Conservation (phyloP, 192 early-diverging fungal species). For the Coemansia sp. region DNA sequence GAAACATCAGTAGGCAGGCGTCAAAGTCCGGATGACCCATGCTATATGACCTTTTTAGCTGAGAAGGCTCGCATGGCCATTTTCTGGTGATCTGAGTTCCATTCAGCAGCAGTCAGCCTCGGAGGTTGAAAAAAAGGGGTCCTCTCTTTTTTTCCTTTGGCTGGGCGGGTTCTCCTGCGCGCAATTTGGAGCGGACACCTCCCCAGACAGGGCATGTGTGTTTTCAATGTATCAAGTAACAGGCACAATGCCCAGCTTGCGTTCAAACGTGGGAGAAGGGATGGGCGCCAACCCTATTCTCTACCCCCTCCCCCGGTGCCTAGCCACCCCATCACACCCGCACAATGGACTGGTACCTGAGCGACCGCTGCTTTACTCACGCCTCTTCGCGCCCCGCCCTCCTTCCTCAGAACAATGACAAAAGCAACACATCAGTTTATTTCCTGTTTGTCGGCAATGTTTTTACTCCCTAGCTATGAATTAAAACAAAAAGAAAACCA, state of each 20-base stretch:
- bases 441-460: neutral
- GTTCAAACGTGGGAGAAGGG: slow-evolving; percentile 21
- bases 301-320: slow-evolving; percentile 1
- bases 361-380: slow-evolving; percentile 5
- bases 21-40: slow-evolving; percentile 5
- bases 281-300: slow-evolving; percentile 2
- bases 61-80: slow-evolving; percentile 4
- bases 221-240: slow-evolving; percentile 1
- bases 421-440: neutral
- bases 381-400: neutral
- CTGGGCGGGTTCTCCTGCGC: slow-evolving; percentile 5
- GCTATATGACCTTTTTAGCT: slow-evolving; percentile 4
- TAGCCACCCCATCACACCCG: neutral
- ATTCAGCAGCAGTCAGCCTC: neutral
- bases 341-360: slow-evolving; percentile 3
- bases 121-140: neutral
- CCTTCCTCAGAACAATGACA: slow-evolving; percentile 9
- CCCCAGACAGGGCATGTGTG: neutral
- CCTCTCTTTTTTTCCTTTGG: neutral
- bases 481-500: neutral
- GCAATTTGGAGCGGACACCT: slow-evolving; percentile 6
- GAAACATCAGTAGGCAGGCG: slow-evolving; percentile 3
- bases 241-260: slow-evolving; percentile 16
- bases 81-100: slow-evolving; percentile 23
- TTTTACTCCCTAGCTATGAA: neutral